These are phyloP conservation scores for Paracorniculantispora psalliotae DNA, from an alignment of 2,329 filamentous ascomycete genomes.

Conservation along the genomic window DNA sequence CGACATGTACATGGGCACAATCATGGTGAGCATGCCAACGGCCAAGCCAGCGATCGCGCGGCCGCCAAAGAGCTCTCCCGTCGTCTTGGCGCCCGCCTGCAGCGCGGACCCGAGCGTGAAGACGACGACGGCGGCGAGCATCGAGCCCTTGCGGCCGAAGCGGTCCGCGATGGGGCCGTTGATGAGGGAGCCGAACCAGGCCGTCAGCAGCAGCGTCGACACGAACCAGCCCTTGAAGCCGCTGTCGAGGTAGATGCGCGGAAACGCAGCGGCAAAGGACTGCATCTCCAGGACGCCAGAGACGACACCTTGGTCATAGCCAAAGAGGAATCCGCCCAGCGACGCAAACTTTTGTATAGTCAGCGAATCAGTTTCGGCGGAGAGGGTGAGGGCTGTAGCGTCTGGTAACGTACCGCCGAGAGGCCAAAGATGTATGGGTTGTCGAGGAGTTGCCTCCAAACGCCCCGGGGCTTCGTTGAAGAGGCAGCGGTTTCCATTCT, in stretches of 20 bases:
- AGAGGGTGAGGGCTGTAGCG: neutral
- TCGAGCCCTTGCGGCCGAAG: conserved; percentile 30
- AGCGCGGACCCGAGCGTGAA: conserved; percentile 39
- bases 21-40: conserved; percentile 36
- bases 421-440: conserved; percentile 42
- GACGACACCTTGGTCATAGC: conserved; percentile 46
- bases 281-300: conserved; percentile 44
- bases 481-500: neutral
- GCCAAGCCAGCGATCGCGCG: conserved; percentile 40
- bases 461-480: conserved; percentile 3
- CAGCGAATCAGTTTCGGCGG: neutral
- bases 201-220: conserved; percentile 42
- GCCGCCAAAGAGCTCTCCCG: conserved; percentile 37
- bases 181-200: conserved; percentile 44
- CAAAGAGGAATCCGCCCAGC: conserved; percentile 41
- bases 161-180: conserved; percentile 35
- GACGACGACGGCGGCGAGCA: conserved; percentile 30
- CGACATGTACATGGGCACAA: conserved; percentile 41
- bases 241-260: conserved; percentile 36
- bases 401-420: conserved; percentile 29
- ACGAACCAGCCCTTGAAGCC: conserved; percentile 50
- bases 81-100: conserved; percentile 36
- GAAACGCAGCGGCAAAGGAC: conserved; percentile 30
- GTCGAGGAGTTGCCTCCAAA: conserved; percentile 26
- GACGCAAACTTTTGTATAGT: conserved; percentile 23